phyloP scores from a whole-genome alignment of 2,329 filamentous ascomycete species.

The Pseudocercospora pini-densiflorae region DNA sequence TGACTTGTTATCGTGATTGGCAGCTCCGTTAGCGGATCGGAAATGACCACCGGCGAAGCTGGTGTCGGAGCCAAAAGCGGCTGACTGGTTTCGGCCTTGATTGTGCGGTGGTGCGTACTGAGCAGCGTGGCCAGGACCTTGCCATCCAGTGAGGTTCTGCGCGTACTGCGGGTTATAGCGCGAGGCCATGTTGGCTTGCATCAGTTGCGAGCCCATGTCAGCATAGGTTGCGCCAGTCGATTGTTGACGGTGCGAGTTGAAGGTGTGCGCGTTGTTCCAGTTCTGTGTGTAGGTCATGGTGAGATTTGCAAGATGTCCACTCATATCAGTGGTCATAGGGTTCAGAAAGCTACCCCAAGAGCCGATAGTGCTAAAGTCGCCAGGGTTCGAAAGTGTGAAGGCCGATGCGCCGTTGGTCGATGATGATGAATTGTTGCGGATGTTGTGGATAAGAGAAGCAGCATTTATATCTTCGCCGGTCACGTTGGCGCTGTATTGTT shows the following conservation, averaged over 20 bases:
- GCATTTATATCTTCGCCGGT: slow-evolving; percentile 13
- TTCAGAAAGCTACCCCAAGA: slow-evolving; percentile 9
- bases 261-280: not conserved
- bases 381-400: slow-evolving; percentile 10
- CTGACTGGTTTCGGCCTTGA: slow-evolving; percentile 12
- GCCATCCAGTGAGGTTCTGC: not conserved
- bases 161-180: not conserved
- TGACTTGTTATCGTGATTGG: slow-evolving; percentile 16
- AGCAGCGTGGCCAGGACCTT: not conserved
- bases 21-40: not conserved
- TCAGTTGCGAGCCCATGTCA: not conserved
- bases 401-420: slow-evolving; percentile 8
- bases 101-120: not conserved
- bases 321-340: slow-evolving; percentile 8
- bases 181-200: slow-evolving; percentile 4
- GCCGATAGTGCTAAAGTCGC: slow-evolving; percentile 6
- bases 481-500: slow-evolving; percentile 6
- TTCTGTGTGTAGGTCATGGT: slow-evolving; percentile 1
- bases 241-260: not conserved
- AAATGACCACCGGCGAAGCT: slow-evolving; percentile 14
- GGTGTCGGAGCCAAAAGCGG: slow-evolving; percentile 16
- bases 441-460: slow-evolving; percentile 8
- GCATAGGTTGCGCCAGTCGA: not conserved
- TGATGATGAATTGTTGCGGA: slow-evolving; percentile 18
- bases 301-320: slow-evolving; percentile 8